Conservation (phyloP, 2,329 filamentous ascomycete species). For the Dothistroma pini region DNA sequence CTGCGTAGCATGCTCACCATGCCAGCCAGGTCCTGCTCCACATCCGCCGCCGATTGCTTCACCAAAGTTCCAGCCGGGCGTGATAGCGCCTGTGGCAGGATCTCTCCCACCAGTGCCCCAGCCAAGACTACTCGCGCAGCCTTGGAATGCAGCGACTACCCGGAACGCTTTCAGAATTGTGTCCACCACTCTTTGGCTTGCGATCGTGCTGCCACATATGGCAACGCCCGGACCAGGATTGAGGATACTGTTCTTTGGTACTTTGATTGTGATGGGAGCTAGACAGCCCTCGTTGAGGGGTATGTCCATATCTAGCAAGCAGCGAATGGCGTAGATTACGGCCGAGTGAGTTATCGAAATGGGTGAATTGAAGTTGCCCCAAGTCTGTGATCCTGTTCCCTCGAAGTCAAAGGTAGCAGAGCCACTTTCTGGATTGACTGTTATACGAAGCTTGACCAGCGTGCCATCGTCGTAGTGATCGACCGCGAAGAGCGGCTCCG, state of each 20-base stretch:
- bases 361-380: conserved; percentile 37
- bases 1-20: conserved; percentile 35
- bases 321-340: conserved; percentile 35
- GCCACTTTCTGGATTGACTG: conserved; percentile 33
- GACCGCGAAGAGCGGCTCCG: conserved; percentile 24
- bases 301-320: conserved; percentile 33
- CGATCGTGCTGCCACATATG: conserved; percentile 33
- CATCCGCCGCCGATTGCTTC: conserved; percentile 39
- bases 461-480: conserved; percentile 45
- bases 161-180: conserved; percentile 34
- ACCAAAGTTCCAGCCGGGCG: conserved; percentile 35
- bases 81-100: conserved; percentile 14
- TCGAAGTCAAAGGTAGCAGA: conserved; percentile 41
- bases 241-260: conserved; percentile 31
- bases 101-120: conserved; percentile 31
- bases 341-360: conserved; percentile 39
- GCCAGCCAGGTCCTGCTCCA: conserved; percentile 35
- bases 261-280: conserved; percentile 26
- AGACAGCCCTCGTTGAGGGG: conserved; percentile 50
- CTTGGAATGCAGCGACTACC: conserved; percentile 32
- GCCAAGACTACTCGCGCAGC: conserved; percentile 31
- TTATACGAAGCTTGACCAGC: conserved; percentile 35
- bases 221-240: conserved; percentile 30
- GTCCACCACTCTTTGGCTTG: conserved; percentile 34
- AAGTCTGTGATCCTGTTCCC: conserved; percentile 38